A percentile compares a stretch with the other conserved stretches of the same genome.
These are phyloP conservation scores for Colletotrichum paranaense DNA, from an alignment of 2,329 filamentous ascomycete genomes.

Conservation along the genomic window DNA sequence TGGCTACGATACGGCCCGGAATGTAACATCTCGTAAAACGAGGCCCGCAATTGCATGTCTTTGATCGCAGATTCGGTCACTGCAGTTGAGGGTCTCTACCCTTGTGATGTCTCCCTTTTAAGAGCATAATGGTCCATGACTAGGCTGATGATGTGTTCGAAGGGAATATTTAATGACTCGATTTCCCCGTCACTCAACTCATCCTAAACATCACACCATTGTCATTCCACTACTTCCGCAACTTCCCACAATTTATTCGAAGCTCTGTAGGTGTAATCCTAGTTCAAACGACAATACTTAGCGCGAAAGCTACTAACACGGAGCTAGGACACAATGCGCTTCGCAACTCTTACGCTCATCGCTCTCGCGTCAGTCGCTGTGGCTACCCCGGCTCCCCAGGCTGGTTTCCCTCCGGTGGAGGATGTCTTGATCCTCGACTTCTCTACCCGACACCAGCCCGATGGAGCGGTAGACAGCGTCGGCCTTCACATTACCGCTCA, in stretches of 20 bases:
- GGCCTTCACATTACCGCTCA: slow-evolving; percentile 3
- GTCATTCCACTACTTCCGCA: too few species aligned
- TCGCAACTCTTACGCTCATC: not conserved
- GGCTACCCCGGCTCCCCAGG: slow-evolving; percentile 1
- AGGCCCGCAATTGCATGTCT: not conserved
- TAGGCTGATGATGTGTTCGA: too few species aligned
- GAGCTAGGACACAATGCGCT: not conserved
- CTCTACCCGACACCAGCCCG: not conserved
- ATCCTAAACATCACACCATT: too few species aligned
- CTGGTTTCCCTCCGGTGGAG: not conserved
- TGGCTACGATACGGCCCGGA: not conserved
- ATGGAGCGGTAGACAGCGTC: not conserved
- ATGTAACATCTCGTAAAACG: not conserved
- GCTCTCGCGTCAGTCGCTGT: not conserved
- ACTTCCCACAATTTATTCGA: not conserved
- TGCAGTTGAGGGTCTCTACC: not conserved
- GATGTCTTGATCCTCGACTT: slow-evolving; percentile 12
- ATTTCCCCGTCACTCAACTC: too few species aligned
- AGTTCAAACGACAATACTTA: not conserved
- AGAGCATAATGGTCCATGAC: too few species aligned
- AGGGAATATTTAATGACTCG: too few species aligned
- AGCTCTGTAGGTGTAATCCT: not conserved
- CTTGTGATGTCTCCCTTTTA: not conserved
- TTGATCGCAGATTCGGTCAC: not conserved
- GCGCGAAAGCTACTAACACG: not conserved